Conservation (phyloP, 805 yeast genomes). For the Alloascoidea hylecoeti region DNA sequence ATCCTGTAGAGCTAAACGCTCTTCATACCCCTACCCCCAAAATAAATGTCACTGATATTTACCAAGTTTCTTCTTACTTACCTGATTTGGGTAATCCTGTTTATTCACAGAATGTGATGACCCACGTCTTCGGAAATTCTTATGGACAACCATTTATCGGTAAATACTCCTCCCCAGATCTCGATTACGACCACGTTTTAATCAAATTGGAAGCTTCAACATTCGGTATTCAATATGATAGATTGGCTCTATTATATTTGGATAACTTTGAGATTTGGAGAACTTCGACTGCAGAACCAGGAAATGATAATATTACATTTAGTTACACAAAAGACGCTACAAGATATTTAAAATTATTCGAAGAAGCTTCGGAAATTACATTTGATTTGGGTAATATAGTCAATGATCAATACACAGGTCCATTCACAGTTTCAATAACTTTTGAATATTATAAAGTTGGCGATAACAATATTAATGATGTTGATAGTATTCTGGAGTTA, state of each 20-base stretch:
- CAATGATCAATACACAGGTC: conserved; percentile 42
- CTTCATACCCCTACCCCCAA: too few relatives aligned
- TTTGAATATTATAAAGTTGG: conserved; percentile 32
- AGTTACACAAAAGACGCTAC: conserved; percentile 56
- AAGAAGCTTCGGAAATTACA: conserved; percentile 22
- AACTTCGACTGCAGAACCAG: conserved; percentile 75
- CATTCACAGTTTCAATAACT: conserved; percentile 35
- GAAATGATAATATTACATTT: conserved; percentile 28
- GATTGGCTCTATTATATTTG: conserved; percentile 20
- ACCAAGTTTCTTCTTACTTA: conserved; percentile 12
- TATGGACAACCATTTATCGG: conserved; percentile 17
- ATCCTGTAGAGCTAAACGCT: too few relatives aligned
- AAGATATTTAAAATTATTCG: conserved; percentile 35
- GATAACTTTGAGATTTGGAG: conserved; percentile 64
- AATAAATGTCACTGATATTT: conserved; percentile 5
- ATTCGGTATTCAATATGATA: conserved; percentile 21
- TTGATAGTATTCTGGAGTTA: too few relatives aligned
- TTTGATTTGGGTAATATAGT: conserved; percentile 52
- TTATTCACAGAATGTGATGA: conserved; percentile 8
- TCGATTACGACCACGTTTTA: conserved; percentile 19
- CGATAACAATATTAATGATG: conserved; percentile 4
- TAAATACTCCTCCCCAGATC: conserved; percentile 16
- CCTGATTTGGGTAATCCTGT: conserved; percentile 8
- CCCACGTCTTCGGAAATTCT: conserved; percentile 18
- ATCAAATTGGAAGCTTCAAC: conserved; percentile 17